Evolutionary conservation across 225 moss, liverwort and hornwort genomes (phyloP).

Genomic region (Physcomitrium patens): DNA sequence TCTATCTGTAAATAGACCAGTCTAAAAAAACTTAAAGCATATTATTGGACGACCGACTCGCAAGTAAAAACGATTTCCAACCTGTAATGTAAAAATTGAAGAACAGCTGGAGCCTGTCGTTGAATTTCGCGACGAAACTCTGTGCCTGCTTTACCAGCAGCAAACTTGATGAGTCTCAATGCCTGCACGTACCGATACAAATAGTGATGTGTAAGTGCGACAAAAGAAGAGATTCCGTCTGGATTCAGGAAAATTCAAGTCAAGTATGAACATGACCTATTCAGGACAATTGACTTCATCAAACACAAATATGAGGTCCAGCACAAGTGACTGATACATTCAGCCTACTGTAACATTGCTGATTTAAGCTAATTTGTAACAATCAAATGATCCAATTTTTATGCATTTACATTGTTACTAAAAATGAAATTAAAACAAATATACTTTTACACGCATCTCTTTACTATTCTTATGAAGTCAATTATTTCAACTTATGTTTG

Average conservation of each 20-base stretch:
- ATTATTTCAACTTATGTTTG: too few species aligned
- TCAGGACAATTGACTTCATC: constrained; percentile 9
- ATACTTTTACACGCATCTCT: too few species aligned
- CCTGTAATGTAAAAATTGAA: constrained; percentile 60
- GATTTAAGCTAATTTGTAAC: neutral
- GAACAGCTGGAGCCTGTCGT: constrained; percentile 57
- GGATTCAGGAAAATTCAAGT: neutral
- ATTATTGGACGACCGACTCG: neutral
- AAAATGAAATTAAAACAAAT: too few species aligned
- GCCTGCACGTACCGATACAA: constrained; percentile 44
- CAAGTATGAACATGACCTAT: neutral
- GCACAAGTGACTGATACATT: neutral
- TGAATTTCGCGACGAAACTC: constrained; percentile 69
- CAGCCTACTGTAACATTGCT: constrained; percentile 4
- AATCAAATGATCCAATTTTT: too few species aligned
- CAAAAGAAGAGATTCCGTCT: constrained; percentile 6
- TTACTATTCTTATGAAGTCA: too few species aligned
- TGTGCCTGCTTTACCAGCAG: constrained; percentile 57
- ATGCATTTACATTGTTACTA: too few species aligned
- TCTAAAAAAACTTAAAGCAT: neutral
- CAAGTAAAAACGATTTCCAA: constrained; percentile 35
- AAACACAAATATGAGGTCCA: neutral
- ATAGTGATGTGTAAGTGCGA: constrained; percentile 1
- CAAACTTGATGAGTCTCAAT: constrained; percentile 64
- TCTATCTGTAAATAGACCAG: neutral